These are phyloP conservation scores for Calonectria pauciramosa DNA, from an alignment of 2,329 filamentous ascomycete species.

Conservation along the genomic window DNA sequence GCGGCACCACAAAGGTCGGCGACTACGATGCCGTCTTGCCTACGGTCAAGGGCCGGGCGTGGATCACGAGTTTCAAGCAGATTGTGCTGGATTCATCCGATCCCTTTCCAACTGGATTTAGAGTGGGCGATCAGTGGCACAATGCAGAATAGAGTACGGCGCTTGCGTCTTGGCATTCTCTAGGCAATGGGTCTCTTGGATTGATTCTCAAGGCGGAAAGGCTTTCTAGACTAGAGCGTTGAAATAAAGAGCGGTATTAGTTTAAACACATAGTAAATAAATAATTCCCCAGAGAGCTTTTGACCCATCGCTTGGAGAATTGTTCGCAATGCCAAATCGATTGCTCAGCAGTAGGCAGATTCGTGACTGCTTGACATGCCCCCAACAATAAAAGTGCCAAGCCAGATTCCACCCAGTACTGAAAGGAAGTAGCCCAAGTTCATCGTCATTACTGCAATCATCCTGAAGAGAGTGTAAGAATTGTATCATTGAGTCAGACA, in stretches of 20 bases:
- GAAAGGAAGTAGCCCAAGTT: conserved; percentile 15
- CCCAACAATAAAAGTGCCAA: conserved; percentile 6
- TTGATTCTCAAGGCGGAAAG: neutral
- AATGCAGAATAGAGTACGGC: neutral
- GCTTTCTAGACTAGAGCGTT: neutral
- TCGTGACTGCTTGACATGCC: neutral
- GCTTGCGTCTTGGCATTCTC: neutral
- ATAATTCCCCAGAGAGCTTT: neutral
- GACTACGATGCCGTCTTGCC: neutral
- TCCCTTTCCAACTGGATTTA: conserved; percentile 19
- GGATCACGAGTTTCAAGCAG: conserved; percentile 27
- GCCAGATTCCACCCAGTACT: neutral
- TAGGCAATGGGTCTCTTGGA: neutral
- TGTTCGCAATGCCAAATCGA: neutral
- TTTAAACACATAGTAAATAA: neutral
- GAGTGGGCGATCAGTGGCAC: conserved; percentile 9
- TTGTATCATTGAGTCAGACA: neutral
- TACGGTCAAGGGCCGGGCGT: conserved; percentile 18
- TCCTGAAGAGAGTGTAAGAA: neutral
- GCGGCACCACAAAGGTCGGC: conserved; percentile 19
- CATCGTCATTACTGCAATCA: conserved; percentile 11
- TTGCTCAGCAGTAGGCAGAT: neutral
- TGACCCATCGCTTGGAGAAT: neutral
- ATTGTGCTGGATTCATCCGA: conserved; percentile 20
- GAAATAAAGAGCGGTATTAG: neutral